Conservation (phyloP, 164 flowering plant species). For the Piper longum region DNA sequence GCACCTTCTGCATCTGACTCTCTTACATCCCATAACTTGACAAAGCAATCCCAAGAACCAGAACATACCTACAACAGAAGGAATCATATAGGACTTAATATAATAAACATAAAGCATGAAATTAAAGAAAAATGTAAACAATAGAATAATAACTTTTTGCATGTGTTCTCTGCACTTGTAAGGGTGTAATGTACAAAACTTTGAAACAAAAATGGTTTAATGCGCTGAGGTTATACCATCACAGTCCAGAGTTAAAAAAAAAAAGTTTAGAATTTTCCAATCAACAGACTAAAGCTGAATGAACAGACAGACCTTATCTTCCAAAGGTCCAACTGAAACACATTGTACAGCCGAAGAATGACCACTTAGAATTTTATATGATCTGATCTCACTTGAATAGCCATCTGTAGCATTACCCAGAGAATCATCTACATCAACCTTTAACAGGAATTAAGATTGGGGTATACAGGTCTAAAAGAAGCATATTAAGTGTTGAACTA, state of each 20-base stretch:
- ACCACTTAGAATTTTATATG: slow-evolving; percentile 59
- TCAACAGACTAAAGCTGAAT: not conserved
- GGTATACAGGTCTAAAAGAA: not conserved
- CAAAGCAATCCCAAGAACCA: slow-evolving; percentile 86
- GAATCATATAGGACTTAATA: not conserved
- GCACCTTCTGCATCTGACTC: slow-evolving; percentile 39
- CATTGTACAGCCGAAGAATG: slow-evolving; percentile 67
- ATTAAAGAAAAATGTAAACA: no score
- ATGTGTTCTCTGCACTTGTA: no score
- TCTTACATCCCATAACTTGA: slow-evolving; percentile 64
- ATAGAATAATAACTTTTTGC: no score
- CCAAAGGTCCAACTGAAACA: slow-evolving; percentile 53
- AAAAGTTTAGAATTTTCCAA: not conserved
- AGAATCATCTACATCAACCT: slow-evolving; percentile 42
- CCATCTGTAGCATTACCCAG: not conserved
- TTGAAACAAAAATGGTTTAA: no score
- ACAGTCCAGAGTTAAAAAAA: not conserved
- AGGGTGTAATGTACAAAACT: no score
- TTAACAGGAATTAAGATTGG: not conserved
- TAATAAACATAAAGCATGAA: no score
- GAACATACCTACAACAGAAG: slow-evolving; percentile 55
- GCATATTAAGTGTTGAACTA: not conserved
- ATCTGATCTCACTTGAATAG: slow-evolving; percentile 29
- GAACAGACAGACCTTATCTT: slow-evolving; percentile 43
- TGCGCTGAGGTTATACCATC: not conserved